Evolutionary conservation across 495 filamentous ascomycete genomes (phyloP).

Genomic region (Neurospora discreta): DNA sequence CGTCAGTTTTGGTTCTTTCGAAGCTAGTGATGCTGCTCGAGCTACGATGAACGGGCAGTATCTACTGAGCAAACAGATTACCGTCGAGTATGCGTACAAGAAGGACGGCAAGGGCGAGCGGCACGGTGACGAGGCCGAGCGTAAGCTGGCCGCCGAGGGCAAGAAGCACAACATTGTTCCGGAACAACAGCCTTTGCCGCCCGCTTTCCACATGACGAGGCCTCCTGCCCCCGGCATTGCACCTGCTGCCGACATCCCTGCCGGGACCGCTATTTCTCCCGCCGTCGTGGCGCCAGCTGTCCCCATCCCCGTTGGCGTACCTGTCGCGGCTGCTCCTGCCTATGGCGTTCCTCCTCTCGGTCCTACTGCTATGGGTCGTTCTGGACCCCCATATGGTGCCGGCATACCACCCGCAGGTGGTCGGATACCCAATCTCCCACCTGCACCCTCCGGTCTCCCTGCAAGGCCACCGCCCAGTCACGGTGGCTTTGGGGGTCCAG

Average conservation of each 20-base stretch:
- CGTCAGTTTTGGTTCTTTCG: slow-evolving; percentile 87
- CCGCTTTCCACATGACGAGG: slow-evolving; percentile 36
- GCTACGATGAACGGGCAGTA: slow-evolving; percentile 93
- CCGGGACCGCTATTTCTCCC: slow-evolving; percentile 15
- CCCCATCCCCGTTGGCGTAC: not conserved
- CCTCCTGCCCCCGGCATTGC: slow-evolving; percentile 7
- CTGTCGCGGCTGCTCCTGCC: slow-evolving; percentile 6
- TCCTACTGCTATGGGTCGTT: slow-evolving; percentile 22
- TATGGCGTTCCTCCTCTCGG: slow-evolving; percentile 37
- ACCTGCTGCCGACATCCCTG: slow-evolving; percentile 13
- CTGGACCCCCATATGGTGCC: slow-evolving; percentile 18
- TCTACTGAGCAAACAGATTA: slow-evolving; percentile 90
- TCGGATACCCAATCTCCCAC: slow-evolving; percentile 27
- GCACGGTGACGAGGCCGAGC: slow-evolving; percentile 89
- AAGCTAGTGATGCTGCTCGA: slow-evolving; percentile 86
- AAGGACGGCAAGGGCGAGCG: slow-evolving; percentile 97
- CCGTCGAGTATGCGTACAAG: slow-evolving; percentile 97
- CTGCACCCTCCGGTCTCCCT: slow-evolving; percentile 67
- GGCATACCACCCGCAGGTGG: slow-evolving; percentile 16
- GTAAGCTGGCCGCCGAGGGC: slow-evolving; percentile 83
- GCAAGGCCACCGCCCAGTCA: slow-evolving; percentile 71
- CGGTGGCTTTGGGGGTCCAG: slow-evolving; percentile 65
- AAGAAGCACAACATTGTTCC: slow-evolving; percentile 86
- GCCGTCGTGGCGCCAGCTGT: slow-evolving; percentile 4
- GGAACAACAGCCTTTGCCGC: slow-evolving; percentile 51